Base-by-base conservation (phyloP, 116 monocot genomes). In the Cymodocea nodosa region DNA sequence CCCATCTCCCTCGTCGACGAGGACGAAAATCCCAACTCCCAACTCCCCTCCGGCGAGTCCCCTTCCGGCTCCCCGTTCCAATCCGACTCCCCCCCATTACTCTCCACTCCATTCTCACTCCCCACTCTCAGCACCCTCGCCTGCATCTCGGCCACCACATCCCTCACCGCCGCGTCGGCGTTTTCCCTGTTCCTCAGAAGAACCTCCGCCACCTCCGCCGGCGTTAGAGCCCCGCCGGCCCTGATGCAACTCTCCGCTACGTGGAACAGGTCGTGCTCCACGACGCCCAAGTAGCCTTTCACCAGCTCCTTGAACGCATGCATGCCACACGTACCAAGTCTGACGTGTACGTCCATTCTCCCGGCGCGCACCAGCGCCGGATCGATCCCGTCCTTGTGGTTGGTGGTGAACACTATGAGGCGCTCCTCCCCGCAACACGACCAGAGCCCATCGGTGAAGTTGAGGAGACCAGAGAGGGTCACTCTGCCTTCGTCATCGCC, bases 151-250 rank as follows among this genome's bases (percentile, higher is more conserved):
- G 59, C 63, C 39, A 82, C 75, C 18, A 83, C 76, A 64, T 79
- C 87, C 60, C 67, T 71, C 5, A 92, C 68, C 14, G 87, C 92
- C 12, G 56, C 55, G 57, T 78, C 78, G 6, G 71, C 59, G 2
- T 80, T 70, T 16, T 72, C 92, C 25, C 87, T 71, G 53, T 84
- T 77, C 65, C 85, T 69, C 55, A 92, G 71, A 72, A 92, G 60
- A 74, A 87, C 74, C 62, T 92, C 92, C 36, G 82, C 87, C 2
- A 92, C 82, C 76, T 92, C 92, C 36, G 92, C 92, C 35, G 83
- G 79, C 7, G 87, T 92, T 74, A 92, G 74, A 56, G 71, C 79
- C 13, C 71, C 87, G 4, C 91, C 91, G 14, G 58, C 79, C 15
- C 65, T 44, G 17, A 82, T 61, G 68, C 70, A 80, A 12, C 75